Evolutionary conservation across 352 stramenopile species (phyloP).

Genomic region (Phytophthora chlamydospora): DNA sequence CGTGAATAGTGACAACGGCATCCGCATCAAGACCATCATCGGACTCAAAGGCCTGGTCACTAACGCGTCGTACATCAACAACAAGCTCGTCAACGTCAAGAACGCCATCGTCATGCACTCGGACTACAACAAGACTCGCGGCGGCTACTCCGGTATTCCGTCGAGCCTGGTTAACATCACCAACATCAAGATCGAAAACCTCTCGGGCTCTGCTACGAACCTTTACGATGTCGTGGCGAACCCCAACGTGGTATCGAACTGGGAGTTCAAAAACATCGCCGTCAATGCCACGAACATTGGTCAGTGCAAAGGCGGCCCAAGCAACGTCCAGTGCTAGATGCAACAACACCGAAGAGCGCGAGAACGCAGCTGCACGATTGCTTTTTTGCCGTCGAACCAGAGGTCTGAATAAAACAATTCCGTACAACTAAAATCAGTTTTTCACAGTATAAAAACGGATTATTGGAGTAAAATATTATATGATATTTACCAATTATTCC

Average conservation of each 20-base stretch:
- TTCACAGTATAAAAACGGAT: no score
- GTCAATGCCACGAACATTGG: conserved; percentile 9
- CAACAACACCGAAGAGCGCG: no score
- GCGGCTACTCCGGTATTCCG: conserved; percentile 26
- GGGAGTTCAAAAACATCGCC: conserved; percentile 17
- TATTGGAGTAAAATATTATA: no score
- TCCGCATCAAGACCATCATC: conserved; percentile 25
- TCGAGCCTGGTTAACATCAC: conserved; percentile 30
- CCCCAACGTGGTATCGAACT: conserved; percentile 17
- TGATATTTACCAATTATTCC: no score
- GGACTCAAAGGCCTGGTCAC: conserved; percentile 24
- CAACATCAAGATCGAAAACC: conserved; percentile 30
- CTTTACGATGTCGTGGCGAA: conserved; percentile 39
- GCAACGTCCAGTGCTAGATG: no score
- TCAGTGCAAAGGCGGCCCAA: no score
- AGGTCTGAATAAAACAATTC: no score
- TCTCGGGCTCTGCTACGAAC: conserved; percentile 36
- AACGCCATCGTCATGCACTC: conserved; percentile 22
- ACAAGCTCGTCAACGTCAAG: conserved; percentile 22
- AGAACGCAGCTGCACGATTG: no score
- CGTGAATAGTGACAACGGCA: conserved; percentile 31
- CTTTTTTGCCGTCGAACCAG: no score
- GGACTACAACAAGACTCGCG: conserved; percentile 24
- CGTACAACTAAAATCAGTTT: no score
- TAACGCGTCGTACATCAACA: conserved; percentile 21